Evolutionary conservation across 495 filamentous ascomycete species (phyloP), one percentile per base, ranked within the genome.

Genomic region (Daldinia grandis): DNA sequence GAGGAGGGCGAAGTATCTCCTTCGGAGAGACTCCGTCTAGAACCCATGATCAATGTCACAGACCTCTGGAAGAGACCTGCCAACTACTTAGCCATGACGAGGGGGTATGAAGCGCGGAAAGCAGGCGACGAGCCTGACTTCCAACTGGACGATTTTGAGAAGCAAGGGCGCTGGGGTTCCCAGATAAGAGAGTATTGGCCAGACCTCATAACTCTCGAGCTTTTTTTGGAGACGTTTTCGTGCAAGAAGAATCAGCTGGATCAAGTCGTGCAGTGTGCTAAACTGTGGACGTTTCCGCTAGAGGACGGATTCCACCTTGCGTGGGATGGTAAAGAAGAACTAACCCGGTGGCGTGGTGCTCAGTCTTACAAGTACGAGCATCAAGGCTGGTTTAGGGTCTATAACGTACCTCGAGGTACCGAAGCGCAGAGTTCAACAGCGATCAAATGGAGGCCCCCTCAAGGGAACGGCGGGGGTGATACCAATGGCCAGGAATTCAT

Each of bases 1-100:
- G 38, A 60, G 12, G n/a, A 44, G 5, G 42, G 57, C 1, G 15
- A 21, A 10, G 15, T 33, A 10, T 28, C 49, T 9, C 56, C 61
- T 55, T 64, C 47, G 14, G 70, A 72, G 15, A 62, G 64, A 4
- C 56, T 77, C 4, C 68, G 75, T 8, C 33, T 77, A 5, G 75
- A 77, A 49, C 75, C 75, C 0, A 76, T 76, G 75, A 72, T 75
- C 19, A 76, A 77, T 42, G 62, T 68, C 53, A 77, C 75, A 28
- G 0, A 27, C 3, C 30, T 66, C 0, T 8, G 17, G 15, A 49
- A 37, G 5, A 54, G 49, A 3, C 42, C 60, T 5, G 64, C 54
- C 4, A 68, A 58, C 19, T 49, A 60, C 44, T 21, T 68, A 0
- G 69, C 75, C 9, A 77, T 77, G 75, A 53, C 31, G 1, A 58